These are phyloP conservation scores for Sparassis latifolia DNA, from an alignment of 1,284 basidiomycete genomes.

Conservation along the genomic window DNA sequence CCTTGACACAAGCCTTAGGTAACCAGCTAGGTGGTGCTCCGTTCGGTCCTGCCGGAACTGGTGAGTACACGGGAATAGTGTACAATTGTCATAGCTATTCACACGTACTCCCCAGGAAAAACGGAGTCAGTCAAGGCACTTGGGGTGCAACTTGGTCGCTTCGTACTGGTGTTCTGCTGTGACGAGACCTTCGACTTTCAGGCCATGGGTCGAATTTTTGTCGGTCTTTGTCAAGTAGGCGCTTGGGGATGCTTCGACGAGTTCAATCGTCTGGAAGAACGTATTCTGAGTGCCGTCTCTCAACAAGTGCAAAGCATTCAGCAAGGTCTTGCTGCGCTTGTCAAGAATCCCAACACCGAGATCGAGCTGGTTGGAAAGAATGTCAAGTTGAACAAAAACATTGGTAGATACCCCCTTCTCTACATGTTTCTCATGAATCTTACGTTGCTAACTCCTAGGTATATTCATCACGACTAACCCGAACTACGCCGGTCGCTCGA, in stretches of 20 bases:
- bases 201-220: slow-evolving; percentile 99
- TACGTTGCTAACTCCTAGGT: slow-evolving; percentile 34
- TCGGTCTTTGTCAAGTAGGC: slow-evolving; percentile 97
- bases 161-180: slow-evolving; percentile 98
- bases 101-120: slow-evolving; percentile 56
- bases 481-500: slow-evolving; percentile 96
- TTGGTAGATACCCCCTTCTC: slow-evolving; percentile 48
- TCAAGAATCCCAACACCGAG: slow-evolving; percentile 79
- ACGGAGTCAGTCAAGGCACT: slow-evolving; percentile 99
- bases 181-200: slow-evolving; percentile 99
- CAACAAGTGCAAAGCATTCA: slow-evolving; percentile 99
- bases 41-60: slow-evolving; percentile 97
- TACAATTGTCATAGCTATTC: neutral
- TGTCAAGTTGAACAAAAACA: slow-evolving; percentile 90
- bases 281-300: slow-evolving; percentile 96
- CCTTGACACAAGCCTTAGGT: slow-evolving; percentile 92
- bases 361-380: slow-evolving; percentile 96
- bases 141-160: slow-evolving; percentile 94
- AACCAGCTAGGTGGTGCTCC: slow-evolving; percentile 95
- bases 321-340: slow-evolving; percentile 81
- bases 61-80: slow-evolving; percentile 30
- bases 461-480: slow-evolving; percentile 99
- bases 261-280: slow-evolving; percentile 97
- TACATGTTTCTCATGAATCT: neutral
- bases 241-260: slow-evolving; percentile 99